phyloP scores from a whole-genome alignment of 2,329 filamentous ascomycete species.

The Colletotrichum truncatum region DNA sequence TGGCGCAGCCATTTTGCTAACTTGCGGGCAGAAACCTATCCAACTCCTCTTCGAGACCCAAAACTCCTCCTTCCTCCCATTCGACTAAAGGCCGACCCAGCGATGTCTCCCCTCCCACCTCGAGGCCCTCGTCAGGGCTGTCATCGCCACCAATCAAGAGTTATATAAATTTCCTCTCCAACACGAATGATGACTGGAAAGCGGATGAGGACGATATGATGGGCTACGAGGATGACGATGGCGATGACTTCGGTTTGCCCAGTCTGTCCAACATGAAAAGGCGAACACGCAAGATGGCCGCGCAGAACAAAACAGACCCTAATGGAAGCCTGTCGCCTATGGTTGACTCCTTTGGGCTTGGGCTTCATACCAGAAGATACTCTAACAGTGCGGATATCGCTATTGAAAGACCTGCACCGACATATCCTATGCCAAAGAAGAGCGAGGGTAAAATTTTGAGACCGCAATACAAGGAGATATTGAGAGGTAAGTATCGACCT shows the following conservation, averaged over 20 bases:
- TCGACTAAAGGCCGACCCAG: conserved; percentile 61
- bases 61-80: conserved; percentile 76
- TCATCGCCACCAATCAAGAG: conserved; percentile 74
- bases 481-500: conserved; percentile 63
- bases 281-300: conserved; percentile 65
- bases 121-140: conserved; percentile 59
- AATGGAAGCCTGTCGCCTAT: conserved; percentile 44
- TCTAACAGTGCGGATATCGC: conserved; percentile 95
- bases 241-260: conserved; percentile 94
- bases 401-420: conserved; percentile 83
- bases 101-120: conserved; percentile 65
- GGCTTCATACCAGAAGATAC: conserved; percentile 62
- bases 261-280: conserved; percentile 92
- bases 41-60: conserved; percentile 70
- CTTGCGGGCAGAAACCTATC: conserved; percentile 62
- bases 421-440: conserved; percentile 89
- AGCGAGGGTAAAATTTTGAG: conserved; percentile 94
- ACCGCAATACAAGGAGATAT: conserved; percentile 96
- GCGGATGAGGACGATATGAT: conserved; percentile 77
- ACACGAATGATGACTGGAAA: conserved; percentile 85
- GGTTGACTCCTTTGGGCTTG: conserved; percentile 46
- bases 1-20: conserved; percentile 10
- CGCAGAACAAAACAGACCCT: conserved; percentile 46
- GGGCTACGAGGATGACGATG: conserved; percentile 85
- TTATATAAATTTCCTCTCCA: conserved; percentile 84